These are phyloP conservation scores for Phymatotrichopsis omnivora DNA, from an alignment of 2,329 filamentous ascomycete species.

Conservation along the genomic window DNA sequence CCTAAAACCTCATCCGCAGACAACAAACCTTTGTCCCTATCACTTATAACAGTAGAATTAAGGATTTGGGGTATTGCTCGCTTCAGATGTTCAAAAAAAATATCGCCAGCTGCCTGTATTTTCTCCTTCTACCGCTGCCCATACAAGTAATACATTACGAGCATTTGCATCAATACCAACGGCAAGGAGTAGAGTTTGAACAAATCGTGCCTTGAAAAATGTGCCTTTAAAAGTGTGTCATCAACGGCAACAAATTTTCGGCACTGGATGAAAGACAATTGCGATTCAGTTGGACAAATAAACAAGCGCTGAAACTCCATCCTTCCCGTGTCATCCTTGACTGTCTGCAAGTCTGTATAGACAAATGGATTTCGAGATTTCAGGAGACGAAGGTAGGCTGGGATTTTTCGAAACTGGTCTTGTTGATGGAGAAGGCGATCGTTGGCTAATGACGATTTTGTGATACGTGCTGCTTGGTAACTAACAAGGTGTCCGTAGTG, in stretches of 20 bases:
- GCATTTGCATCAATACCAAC: constrained; percentile 9
- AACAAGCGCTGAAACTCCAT: constrained; percentile 7
- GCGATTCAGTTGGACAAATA: constrained; percentile 4
- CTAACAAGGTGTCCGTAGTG: neutral
- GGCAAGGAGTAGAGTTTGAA: constrained; percentile 7
- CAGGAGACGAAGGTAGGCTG: neutral
- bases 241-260: constrained; percentile 4
- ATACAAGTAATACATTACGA: constrained; percentile 6
- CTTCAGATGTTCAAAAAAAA: constrained; percentile 6
- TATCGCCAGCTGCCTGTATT: constrained; percentile 7
- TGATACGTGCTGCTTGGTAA: neutral
- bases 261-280: neutral
- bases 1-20: constrained; percentile 2
- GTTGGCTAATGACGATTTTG: neutral
- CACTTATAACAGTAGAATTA: neutral
- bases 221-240: constrained; percentile 6
- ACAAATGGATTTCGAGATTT: neutral
- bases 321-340: neutral
- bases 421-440: neutral
- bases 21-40: constrained; percentile 1
- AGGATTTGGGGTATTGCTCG: neutral
- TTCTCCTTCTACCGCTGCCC: constrained; percentile 11
- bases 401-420: constrained; percentile 1
- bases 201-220: constrained; percentile 6
- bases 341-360: neutral